A percentile compares a stretch with the other conserved stretches of the same genome.
Conservation (phyloP, 2,329 filamentous ascomycete genomes). For the Cladophialophora carrionii region DNA sequence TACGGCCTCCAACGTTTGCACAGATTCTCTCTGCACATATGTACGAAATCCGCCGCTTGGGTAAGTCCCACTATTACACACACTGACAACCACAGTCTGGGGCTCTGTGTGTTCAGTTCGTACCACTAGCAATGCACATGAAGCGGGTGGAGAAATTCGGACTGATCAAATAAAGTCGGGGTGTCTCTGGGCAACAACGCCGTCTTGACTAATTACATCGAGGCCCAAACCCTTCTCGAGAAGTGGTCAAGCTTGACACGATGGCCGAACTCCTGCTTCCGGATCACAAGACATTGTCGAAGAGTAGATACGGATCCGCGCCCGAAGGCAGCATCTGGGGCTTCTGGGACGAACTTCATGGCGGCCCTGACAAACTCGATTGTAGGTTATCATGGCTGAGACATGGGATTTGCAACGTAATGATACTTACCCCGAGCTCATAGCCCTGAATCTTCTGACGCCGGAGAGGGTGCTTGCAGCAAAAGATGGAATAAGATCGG, state of each 20-base stretch:
- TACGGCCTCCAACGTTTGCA: background rate
- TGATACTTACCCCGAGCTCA: background rate
- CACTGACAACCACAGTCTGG: background rate
- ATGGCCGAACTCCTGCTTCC: background rate
- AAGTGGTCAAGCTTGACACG: background rate
- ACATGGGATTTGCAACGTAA: background rate
- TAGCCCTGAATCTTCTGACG: slow-evolving; percentile 9
- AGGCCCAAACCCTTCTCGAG: background rate
- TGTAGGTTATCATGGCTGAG: background rate
- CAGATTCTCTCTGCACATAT: background rate
- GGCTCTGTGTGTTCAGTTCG: background rate
- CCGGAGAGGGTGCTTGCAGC: background rate
- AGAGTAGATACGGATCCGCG: background rate
- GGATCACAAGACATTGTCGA: background rate
- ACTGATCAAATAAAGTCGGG: background rate
- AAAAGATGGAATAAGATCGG: slow-evolving; percentile 9
- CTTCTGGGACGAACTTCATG: background rate
- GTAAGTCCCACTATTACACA: background rate
- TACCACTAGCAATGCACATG: background rate
- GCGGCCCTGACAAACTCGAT: background rate
- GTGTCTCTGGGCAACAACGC: background rate
- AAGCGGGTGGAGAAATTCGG: background rate
- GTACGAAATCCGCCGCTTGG: background rate
- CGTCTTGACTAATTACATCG: background rate
- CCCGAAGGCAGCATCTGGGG: background rate